Base-by-base conservation (phyloP, 2,329 filamentous ascomycete genomes). In the Leptographium flavum region DNA sequence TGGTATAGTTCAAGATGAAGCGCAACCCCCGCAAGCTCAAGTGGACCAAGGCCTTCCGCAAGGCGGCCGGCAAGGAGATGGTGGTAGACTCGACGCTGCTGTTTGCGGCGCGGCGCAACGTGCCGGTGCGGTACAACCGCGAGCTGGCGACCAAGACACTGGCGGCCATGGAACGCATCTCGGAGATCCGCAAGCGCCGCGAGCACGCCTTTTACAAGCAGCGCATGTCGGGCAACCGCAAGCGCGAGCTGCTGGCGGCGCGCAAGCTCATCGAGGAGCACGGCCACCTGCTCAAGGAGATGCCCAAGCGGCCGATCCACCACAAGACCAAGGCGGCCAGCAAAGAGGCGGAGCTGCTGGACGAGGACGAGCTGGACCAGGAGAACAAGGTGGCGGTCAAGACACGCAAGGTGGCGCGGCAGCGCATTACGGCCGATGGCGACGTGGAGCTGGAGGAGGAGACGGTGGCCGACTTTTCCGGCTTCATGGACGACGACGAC, bases 21-120 rank as follows among this genome's bases (percentile, higher is more conserved):
- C 81, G 92, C 54, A 95, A 96, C 68, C 88, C 90, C 31, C 81
- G 90, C 62, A 94, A 95, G 66, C 77, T 96, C 56, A 92, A 87
- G 66, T 95, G 90, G 92, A 95, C 90, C 51, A 94, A 95, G 73
- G 80, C 86, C 43, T 90, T 88, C 74, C 83, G 87, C 59, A 82
- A 81, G 60, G 77, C 82, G 17, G 81, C 83, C 47, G 86, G 86
- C 68, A 93, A 87, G 69, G 74, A 79, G 60, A 79, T 94, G 86
- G 84, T 85, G 47, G 88, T 96, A 65, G 92, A 98, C 73, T 83
- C 79, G 57, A 94, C 90, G 28, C 80, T 98, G 49, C 83, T 87
- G 59, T 94, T 96, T 67, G 83, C 86, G 51, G 84, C 87, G 54
- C 83, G 87, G 60, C 84, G 92, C 70, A 95, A 98, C 71, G 78